Evolutionary conservation across 371 early-diverging fungal species (phyloP).

Genomic region (Mortierella sp.): DNA sequence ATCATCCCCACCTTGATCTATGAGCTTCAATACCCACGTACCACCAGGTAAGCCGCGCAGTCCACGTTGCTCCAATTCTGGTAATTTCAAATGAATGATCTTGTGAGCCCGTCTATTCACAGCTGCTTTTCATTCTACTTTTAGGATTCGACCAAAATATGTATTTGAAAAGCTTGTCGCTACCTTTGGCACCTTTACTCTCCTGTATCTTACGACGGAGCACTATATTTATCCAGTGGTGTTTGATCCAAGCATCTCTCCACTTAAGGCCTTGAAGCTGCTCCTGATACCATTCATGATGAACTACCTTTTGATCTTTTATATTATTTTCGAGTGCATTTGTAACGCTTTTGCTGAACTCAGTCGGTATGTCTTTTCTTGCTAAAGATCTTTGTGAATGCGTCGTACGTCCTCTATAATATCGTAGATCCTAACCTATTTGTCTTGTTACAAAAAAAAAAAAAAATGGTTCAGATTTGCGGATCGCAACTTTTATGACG

Average conservation of each 20-base stretch:
- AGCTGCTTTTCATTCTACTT: neutral
- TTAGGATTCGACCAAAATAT: slow-evolving; percentile 88
- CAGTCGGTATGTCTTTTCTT: slow-evolving; percentile 69
- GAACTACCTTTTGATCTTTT: slow-evolving; percentile 91
- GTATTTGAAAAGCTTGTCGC: slow-evolving; percentile 88
- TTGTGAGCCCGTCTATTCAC: slow-evolving; percentile 1
- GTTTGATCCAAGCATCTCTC: slow-evolving; percentile 71
- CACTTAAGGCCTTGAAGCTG: slow-evolving; percentile 70
- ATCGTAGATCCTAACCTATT: neutral
- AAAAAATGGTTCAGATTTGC: slow-evolving; percentile 75
- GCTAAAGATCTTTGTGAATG: neutral
- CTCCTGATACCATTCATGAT: slow-evolving; percentile 91
- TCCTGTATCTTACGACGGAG: slow-evolving; percentile 89
- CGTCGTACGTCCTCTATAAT: neutral
- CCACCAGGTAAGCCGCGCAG: slow-evolving; percentile 71
- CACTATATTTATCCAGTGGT: slow-evolving; percentile 87
- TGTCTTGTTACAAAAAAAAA: no score
- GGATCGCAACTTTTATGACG: slow-evolving; percentile 97
- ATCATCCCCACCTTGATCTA: slow-evolving; percentile 93
- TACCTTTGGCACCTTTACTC: slow-evolving; percentile 82
- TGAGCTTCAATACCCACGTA: slow-evolving; percentile 94
- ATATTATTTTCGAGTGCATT: slow-evolving; percentile 96
- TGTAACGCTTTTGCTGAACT: slow-evolving; percentile 97
- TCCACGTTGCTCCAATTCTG: neutral
- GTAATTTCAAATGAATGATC: neutral